Evolutionary conservation across 768 basidiomycete species (phyloP).

Genomic region (Pluteus cervinus): DNA sequence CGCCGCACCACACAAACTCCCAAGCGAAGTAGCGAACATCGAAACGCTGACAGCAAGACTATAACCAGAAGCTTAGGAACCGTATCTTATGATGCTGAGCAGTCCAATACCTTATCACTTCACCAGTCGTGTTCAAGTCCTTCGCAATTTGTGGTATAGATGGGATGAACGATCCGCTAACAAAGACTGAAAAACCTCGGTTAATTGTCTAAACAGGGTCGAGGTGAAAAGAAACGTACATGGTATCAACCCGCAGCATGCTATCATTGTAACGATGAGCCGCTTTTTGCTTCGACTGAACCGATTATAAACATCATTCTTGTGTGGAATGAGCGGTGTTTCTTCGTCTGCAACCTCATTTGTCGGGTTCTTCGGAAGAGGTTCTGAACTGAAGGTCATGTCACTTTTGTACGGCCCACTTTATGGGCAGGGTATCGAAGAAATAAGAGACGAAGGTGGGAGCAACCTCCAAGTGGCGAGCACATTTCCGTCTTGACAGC

Average conservation of each 20-base stretch:
- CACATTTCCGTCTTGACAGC: too few relatives aligned
- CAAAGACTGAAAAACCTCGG: conserved; percentile 49
- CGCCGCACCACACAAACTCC: conserved; percentile 24
- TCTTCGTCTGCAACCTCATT: too few relatives aligned
- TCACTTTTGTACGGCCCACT: too few relatives aligned
- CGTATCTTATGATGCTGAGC: background rate
- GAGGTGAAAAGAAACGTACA: conserved; percentile 28
- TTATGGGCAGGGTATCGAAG: too few relatives aligned
- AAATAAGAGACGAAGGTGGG: too few relatives aligned
- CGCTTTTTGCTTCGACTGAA: conserved; percentile 48
- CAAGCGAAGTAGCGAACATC: conserved; percentile 25
- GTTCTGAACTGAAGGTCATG: too few relatives aligned
- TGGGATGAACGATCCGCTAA: conserved; percentile 64
- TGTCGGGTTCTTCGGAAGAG: too few relatives aligned
- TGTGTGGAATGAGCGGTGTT: too few relatives aligned
- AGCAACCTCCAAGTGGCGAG: too few relatives aligned
- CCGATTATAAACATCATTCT: conserved; percentile 54
- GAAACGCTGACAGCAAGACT: conserved; percentile 32
- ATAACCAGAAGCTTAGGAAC: background rate
- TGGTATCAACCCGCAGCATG: conserved; percentile 57
- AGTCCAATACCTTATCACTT: conserved; percentile 47
- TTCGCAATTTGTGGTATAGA: conserved; percentile 67
- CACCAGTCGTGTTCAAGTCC: conserved; percentile 52
- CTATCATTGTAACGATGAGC: conserved; percentile 50
- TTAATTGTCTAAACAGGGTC: background rate